These are phyloP conservation scores for Petunia axillaris DNA, from an alignment of 257 asterid species.

Conservation along the genomic window DNA sequence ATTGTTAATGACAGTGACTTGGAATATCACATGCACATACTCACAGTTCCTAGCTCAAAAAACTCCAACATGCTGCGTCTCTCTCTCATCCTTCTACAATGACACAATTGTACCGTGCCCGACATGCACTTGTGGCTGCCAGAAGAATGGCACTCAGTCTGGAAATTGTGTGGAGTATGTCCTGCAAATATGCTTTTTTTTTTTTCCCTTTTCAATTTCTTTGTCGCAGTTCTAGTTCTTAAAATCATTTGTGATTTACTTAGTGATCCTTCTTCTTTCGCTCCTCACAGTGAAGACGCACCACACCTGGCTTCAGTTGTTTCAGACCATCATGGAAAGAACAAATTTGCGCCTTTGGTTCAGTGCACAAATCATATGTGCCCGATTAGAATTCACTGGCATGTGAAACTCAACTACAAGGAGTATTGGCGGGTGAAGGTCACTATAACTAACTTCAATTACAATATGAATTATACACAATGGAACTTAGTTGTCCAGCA, in stretches of 20 bases:
- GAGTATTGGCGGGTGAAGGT: constrained; percentile 38
- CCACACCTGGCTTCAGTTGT: constrained; percentile 36
- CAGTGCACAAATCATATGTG: constrained; percentile 38
- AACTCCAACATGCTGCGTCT: constrained; percentile 40
- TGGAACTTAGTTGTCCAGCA: constrained; percentile 40
- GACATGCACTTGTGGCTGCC: constrained; percentile 37
- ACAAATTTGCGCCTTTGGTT: constrained; percentile 31
- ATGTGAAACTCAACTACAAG: constrained; percentile 33
- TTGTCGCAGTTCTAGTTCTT: not conserved
- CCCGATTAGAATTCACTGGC: constrained; percentile 38
- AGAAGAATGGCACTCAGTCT: constrained; percentile 31
- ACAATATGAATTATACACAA: constrained; percentile 35
- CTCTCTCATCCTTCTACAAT: constrained; percentile 37
- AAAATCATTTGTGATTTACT: not conserved
- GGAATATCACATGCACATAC: constrained; percentile 61
- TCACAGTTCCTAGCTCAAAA: constrained; percentile 39
- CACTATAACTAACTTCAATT: constrained; percentile 39
- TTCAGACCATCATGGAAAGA: constrained; percentile 21
- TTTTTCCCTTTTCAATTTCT: not conserved
- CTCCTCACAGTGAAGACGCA: constrained; percentile 25
- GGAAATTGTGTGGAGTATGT: constrained; percentile 32
- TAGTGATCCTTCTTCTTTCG: not conserved
- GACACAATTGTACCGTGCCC: constrained; percentile 35
- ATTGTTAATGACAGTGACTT: constrained; percentile 69
- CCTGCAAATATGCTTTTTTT: constrained; percentile 7